phyloP scores from a whole-genome alignment of 352 stramenopile species.

The Elongisporangium prolatum region DNA sequence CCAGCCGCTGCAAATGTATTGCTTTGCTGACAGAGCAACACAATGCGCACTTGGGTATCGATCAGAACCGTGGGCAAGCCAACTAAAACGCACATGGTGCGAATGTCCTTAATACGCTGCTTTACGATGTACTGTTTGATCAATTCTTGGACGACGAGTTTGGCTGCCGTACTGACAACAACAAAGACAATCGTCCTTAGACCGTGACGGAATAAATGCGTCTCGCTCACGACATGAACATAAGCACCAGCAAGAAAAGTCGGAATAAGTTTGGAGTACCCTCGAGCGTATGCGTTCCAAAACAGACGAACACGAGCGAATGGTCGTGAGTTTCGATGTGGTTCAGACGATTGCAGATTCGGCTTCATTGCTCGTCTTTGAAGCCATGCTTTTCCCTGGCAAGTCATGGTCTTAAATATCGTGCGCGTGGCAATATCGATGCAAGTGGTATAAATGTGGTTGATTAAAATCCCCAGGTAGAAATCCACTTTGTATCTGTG shows the following conservation, averaged over 20 bases:
- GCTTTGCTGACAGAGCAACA: slow-evolving; percentile 22
- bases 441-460: slow-evolving; percentile 17
- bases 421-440: slow-evolving; percentile 11
- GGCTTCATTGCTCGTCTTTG: too few species aligned
- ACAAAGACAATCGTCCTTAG: slow-evolving; percentile 16
- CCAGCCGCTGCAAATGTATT: slow-evolving; percentile 17
- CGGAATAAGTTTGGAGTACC: slow-evolving; percentile 6
- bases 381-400: slow-evolving; percentile 3
- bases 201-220: slow-evolving; percentile 9
- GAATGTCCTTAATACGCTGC: slow-evolving; percentile 25
- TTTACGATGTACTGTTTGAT: slow-evolving; percentile 20
- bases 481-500: slow-evolving; percentile 20
- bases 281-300: not conserved
- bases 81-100: slow-evolving; percentile 33
- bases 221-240: slow-evolving; percentile 18
- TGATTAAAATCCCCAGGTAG: slow-evolving; percentile 18
- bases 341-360: too few species aligned
- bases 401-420: slow-evolving; percentile 22
- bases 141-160: slow-evolving; percentile 29
- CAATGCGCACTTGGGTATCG: slow-evolving; percentile 37
- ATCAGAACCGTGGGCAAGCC: slow-evolving; percentile 35
- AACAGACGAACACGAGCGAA: too few species aligned
- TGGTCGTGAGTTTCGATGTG: too few species aligned
- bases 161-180: slow-evolving; percentile 21
- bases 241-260: slow-evolving; percentile 14